phyloP scores from a whole-genome alignment of 306 rosid genomes.

The Acacia melanoxylon region DNA sequence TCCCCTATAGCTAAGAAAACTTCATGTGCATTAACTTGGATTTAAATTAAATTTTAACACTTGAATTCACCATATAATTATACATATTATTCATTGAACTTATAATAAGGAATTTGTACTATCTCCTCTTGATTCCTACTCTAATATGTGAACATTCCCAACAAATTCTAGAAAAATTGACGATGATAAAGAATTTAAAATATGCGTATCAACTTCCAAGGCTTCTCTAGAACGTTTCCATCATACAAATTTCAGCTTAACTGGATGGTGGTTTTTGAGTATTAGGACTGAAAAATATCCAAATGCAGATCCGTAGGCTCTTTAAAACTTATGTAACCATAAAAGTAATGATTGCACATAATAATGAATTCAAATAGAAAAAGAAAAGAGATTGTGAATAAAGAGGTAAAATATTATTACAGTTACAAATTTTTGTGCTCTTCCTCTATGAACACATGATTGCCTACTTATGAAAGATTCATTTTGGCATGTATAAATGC shows the following conservation, averaged over 20 bases:
- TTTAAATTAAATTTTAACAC: background rate
- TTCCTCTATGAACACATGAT: background rate
- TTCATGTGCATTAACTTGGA: background rate
- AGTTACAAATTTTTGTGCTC: background rate
- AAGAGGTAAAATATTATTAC: background rate
- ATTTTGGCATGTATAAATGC: background rate
- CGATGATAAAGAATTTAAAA: background rate
- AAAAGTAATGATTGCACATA: background rate
- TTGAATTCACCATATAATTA: background rate
- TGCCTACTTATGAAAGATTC: background rate
- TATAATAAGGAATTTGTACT: background rate
- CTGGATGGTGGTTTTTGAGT: background rate
- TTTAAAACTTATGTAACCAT: background rate
- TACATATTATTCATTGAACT: background rate
- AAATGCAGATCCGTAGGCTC: background rate
- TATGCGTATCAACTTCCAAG: background rate
- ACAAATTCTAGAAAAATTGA: background rate
- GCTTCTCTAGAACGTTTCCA: background rate
- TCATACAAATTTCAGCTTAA: background rate
- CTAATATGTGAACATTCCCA: background rate
- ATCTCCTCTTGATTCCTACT: background rate
- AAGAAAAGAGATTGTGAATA: background rate
- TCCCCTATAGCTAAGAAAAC: background rate
- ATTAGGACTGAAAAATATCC: background rate
- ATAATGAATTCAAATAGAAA: background rate